These are phyloP conservation scores for Ogataea populi-albae DNA, from an alignment of 805 yeast genomes.

Conservation along the genomic window DNA sequence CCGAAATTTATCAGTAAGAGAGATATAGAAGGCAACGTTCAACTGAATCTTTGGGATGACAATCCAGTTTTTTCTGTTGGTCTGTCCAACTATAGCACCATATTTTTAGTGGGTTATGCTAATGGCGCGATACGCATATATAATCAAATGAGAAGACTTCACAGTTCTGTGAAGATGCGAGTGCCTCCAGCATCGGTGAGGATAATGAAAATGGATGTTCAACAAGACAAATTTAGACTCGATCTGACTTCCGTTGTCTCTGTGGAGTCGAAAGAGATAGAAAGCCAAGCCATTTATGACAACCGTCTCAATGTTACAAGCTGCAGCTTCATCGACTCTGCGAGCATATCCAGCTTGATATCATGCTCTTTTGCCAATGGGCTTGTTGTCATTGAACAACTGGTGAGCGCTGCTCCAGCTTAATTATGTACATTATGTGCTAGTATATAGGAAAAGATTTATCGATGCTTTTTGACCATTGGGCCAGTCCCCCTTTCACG, in stretches of 20 bases:
- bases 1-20: conserved; percentile 21
- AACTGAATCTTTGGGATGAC: conserved; percentile 16
- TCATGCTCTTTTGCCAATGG: conserved; percentile 30
- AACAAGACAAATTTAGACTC: conserved; percentile 20
- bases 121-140: conserved; percentile 20
- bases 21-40: conserved; percentile 13
- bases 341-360: conserved; percentile 17
- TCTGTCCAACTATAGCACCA: conserved; percentile 15
- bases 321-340: conserved; percentile 19
- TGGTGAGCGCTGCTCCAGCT: conserved; percentile 13
- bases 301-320: conserved; percentile 20
- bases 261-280: conserved; percentile 11
- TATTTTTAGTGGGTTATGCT: conserved; percentile 14
- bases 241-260: conserved; percentile 19
- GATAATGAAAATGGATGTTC: conserved; percentile 22
- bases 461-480: conserved; percentile 66
- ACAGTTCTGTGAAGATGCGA: conserved; percentile 12
- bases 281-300: conserved; percentile 11
- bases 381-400: conserved; percentile 28
- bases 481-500: conserved; percentile 71
- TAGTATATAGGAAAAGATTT: conserved; percentile 61
- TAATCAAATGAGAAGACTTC: conserved; percentile 15
- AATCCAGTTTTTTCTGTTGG: conserved; percentile 17
- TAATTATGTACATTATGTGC: conserved; percentile 3
- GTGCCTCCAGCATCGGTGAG: conserved; percentile 16